These are phyloP conservation scores for Leccinellum luteum DNA, from an alignment of 768 basidiomycete genomes.

Conservation along the genomic window DNA sequence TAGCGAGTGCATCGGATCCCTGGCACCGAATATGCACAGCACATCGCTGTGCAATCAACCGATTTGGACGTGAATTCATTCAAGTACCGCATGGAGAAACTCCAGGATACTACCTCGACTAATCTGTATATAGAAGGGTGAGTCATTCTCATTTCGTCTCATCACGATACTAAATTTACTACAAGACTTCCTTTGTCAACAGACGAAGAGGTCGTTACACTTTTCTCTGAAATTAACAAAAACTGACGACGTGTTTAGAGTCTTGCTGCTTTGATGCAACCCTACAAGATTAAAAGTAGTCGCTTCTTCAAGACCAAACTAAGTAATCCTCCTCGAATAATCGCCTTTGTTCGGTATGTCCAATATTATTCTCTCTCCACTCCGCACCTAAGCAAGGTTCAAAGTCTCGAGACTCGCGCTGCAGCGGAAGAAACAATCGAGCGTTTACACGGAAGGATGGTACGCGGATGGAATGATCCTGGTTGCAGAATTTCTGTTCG, in stretches of 20 bases:
- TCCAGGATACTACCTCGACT: constrained; percentile 64
- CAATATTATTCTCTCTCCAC: not conserved
- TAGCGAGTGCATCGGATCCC: constrained; percentile 81
- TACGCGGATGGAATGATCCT: constrained; percentile 73
- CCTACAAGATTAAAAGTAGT: constrained; percentile 70
- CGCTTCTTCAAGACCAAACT: constrained; percentile 79
- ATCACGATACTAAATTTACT: not conserved
- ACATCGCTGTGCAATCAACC: constrained; percentile 19
- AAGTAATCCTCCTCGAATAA: constrained; percentile 73
- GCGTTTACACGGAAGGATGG: constrained; percentile 74
- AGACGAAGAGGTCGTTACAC: constrained; percentile 51
- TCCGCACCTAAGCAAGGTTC: not conserved
- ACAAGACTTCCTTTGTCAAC: constrained; percentile 64
- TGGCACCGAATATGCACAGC: constrained; percentile 60
- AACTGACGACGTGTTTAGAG: constrained; percentile 38
- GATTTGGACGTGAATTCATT: constrained; percentile 45
- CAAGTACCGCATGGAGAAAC: constrained; percentile 77
- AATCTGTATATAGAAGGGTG: constrained; percentile 82
- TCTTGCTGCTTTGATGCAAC: constrained; percentile 61
- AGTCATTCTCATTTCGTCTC: constrained; percentile 7
- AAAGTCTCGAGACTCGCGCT: constrained; percentile 63
- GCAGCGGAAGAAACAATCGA: constrained; percentile 80
- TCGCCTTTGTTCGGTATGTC: constrained; percentile 75
- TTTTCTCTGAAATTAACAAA: not conserved
- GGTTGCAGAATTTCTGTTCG: constrained; percentile 77